Evolutionary conservation across 495 filamentous ascomycete genomes (phyloP).

Genomic region (Glarea lozoyensis): DNA sequence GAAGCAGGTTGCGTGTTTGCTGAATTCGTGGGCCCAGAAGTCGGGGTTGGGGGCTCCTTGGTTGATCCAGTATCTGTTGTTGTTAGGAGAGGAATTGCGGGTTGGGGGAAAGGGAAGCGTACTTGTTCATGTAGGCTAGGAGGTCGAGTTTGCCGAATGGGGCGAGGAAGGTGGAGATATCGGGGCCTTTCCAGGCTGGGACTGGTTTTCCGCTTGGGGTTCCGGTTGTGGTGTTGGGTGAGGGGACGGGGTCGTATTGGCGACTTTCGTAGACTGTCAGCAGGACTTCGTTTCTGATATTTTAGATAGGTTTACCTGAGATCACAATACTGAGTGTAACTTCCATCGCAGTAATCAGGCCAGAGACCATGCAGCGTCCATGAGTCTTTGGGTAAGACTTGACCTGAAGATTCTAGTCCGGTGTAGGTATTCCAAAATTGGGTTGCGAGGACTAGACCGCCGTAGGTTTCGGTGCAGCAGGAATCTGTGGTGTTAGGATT

Average conservation of each 20-base stretch:
- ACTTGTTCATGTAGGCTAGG: slow-evolving; percentile 40
- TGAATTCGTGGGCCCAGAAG: slow-evolving; percentile 48
- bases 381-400: slow-evolving; percentile 33
- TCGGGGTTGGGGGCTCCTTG: slow-evolving; percentile 31
- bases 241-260: slow-evolving; percentile 42
- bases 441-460: slow-evolving; percentile 38
- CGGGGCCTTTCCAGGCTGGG: slow-evolving; percentile 32
- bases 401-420: slow-evolving; percentile 35
- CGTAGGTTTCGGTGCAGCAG: slow-evolving; percentile 44
- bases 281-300: neutral
- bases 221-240: slow-evolving; percentile 42
- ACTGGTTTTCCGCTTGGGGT: slow-evolving; percentile 32
- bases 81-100: neutral
- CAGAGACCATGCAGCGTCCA: slow-evolving; percentile 46
- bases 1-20: slow-evolving; percentile 48
- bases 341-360: slow-evolving; percentile 41
- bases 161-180: slow-evolving; percentile 34
- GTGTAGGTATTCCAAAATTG: slow-evolving; percentile 47
- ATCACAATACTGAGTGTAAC: slow-evolving; percentile 48
- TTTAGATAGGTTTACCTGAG: slow-evolving; percentile 18
- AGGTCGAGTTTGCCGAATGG: slow-evolving; percentile 37
- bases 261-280: slow-evolving; percentile 18
- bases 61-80: slow-evolving; percentile 32
- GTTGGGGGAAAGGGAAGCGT: slow-evolving; percentile 2
- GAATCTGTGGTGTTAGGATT: slow-evolving; percentile 31